Base-by-base conservation (phyloP, 257 asterid species). In the Solanum corneliomulleri region DNA sequence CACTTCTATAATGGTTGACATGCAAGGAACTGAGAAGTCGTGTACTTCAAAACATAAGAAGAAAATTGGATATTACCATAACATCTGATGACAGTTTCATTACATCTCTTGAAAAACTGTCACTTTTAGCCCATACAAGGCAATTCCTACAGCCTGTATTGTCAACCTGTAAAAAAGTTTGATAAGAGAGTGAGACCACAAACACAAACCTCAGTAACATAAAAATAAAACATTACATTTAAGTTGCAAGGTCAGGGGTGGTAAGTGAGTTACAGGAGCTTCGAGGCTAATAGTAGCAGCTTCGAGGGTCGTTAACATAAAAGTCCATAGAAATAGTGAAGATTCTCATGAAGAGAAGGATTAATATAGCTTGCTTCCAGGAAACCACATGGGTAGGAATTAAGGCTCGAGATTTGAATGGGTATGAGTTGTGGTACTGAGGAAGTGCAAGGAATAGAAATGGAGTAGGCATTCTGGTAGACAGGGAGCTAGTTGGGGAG, bases 61-160 rank as follows among this genome's bases (percentile, higher is more conserved):
- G 6, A 78, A 58, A 87, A 76, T 86, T 62, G 58, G 85, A 58
- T 86, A 58, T 90, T 92, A 97, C 99, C 96, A 33, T 87, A 68
- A 92, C 88, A 93, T 94, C 92, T 29, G 88, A 78, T 44, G 98
- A 93, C 78, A 91, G 86, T 86, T 90, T 93, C 72, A 93, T 92
- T 23, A 96, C 88, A 81, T 95, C 98, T 92, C 98, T 94, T 29
- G 94, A 98, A 78, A 97, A 94, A 77, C 88, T 93, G 91, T 97
- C 99, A 89, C 98, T 97, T 94, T 97, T 97, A 41, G 99, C 96
- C 98, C 99, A 97, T 80, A 97, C 91, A 87, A 95, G 86, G 86
- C 99, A 97, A 91, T 95, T 97, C 90, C 83, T 91, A 84, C 98
- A 97, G 71, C 92, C 89, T 83, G 93, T 88, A 85, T 89, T 94